These are phyloP conservation scores for Pseudogymnoascus sp. DNA, from an alignment of 2,329 filamentous ascomycete species.

Conservation along the genomic window DNA sequence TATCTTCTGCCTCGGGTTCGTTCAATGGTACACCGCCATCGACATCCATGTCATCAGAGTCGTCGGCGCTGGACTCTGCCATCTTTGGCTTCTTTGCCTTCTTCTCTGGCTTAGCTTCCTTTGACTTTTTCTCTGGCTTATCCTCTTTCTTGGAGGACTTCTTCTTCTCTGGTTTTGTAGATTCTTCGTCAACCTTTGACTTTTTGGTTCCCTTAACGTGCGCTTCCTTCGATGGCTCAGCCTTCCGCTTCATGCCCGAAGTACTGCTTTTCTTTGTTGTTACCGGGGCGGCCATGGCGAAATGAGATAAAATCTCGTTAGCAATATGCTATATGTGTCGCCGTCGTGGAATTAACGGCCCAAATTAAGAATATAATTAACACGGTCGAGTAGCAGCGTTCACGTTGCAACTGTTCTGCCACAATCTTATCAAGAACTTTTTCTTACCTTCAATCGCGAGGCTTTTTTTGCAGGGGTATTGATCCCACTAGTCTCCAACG, in stretches of 20 bases:
- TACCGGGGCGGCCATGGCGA: conserved; percentile 16
- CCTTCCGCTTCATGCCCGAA: conserved; percentile 52
- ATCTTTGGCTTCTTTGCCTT: conserved; percentile 16
- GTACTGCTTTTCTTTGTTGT: conserved; percentile 38
- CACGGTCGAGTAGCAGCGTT: conserved; percentile 4
- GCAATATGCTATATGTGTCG: conserved; percentile 3
- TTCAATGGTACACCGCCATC: conserved; percentile 25
- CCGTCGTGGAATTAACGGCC: neutral
- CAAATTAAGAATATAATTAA: conserved; percentile 3
- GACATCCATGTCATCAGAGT: conserved; percentile 34
- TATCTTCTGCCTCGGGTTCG: conserved; percentile 19
- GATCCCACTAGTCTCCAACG: neutral
- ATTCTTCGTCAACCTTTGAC: conserved; percentile 32
- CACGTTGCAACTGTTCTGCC: conserved; percentile 8
- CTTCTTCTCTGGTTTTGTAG: conserved; percentile 31
- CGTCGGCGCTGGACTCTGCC: conserved; percentile 33
- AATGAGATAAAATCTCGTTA: neutral
- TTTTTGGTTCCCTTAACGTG: conserved; percentile 44
- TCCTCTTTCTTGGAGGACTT: conserved; percentile 30
- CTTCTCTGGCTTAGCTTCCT: conserved; percentile 1
- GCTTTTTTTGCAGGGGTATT: conserved; percentile 10
- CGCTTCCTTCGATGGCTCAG: conserved; percentile 38
- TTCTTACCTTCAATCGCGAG: conserved; percentile 9
- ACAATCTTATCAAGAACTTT: conserved; percentile 12
- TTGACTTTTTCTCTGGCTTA: conserved; percentile 24